Evolutionary conservation across 2,329 filamentous ascomycete species (phyloP), one percentile per base, ranked within the genome.

Genomic region (Pseudogymnoascus sp.): DNA sequence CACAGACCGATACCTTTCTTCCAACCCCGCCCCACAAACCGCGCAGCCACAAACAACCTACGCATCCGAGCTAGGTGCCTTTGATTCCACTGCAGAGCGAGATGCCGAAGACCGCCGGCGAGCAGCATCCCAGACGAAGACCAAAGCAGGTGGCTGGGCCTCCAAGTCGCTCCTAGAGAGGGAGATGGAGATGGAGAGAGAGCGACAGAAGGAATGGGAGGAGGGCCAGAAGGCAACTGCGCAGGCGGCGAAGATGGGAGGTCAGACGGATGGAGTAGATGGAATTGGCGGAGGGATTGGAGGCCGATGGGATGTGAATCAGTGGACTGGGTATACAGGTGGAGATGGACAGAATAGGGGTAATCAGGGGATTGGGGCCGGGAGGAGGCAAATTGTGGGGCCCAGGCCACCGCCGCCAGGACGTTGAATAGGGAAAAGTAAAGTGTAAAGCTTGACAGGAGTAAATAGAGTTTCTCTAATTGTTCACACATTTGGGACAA

Each of bases 351-450:
- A 91, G 79, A 92, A 91, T 70, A 82, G 81, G 65, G 88, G 87
- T 1, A 73, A 72, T 2, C 79, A 84, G 65, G 87, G 87, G 1
- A 88, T 88, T 64, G 88, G 90, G 41, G 85, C 87, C 0, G 87
- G 87, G 0, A 80, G 88, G 71, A 82, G 90, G 71, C 89, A 90
- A 77, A 92, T 93, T 74, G 86, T 90, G n/a, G 90, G 90, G 9
- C 89, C 89, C 0, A 79, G 89, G 71, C 88, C 89, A 58, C 78
- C 88, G 68, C 85, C 85, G 37, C 49, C 49, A 55, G 77, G 77
- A 25, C 65, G 70, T 60, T 62, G 58, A 45, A 49, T 61, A 55
- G 28, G 16, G 5, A 18, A 18, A 21, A 55, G 28, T 21, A 55
- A 1, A 11, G 49, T 55, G 28, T 55, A 35, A n/a, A 35, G 23